Evolutionary conservation across 129 eudicot genomes (phyloP).

Genomic region (carrot (Daucus carota)): DNA sequence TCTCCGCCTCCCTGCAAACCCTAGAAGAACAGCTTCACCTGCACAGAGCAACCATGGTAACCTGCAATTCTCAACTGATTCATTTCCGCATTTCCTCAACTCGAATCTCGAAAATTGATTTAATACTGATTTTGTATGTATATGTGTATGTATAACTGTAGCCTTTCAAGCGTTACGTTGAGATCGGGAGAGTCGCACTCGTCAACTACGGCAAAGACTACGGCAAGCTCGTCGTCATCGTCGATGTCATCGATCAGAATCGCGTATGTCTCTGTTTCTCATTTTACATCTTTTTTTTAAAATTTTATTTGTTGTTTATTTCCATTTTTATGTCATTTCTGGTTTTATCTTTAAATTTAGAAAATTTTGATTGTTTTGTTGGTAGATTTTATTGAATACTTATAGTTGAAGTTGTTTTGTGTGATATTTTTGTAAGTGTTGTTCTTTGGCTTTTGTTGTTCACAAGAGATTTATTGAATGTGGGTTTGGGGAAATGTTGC

Average conservation of each 20-base stretch:
- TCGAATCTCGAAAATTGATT: too few relatives aligned
- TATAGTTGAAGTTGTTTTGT: not conserved
- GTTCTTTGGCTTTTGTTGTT: not conserved
- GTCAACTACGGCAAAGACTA: conserved; percentile 78
- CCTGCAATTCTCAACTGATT: not conserved
- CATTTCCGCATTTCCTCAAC: too few relatives aligned
- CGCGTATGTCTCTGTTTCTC: conserved; percentile 30
- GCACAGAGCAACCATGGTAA: conserved; percentile 7
- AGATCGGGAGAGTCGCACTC: conserved; percentile 81
- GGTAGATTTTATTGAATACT: not conserved
- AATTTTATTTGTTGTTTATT: not conserved
- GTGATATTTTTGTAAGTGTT: not conserved
- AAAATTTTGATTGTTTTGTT: not conserved
- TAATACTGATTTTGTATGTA: not conserved
- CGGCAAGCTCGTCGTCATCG: conserved; percentile 82
- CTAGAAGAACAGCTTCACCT: not conserved
- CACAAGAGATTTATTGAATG: not conserved
- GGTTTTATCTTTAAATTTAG: too few relatives aligned
- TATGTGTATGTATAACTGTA: conserved; percentile 15
- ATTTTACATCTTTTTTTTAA: not conserved
- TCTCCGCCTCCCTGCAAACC: conserved; percentile 1
- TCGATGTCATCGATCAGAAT: conserved; percentile 79
- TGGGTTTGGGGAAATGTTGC: not conserved
- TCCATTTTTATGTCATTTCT: not conserved
- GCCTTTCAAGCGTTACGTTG: conserved; percentile 95